These are phyloP conservation scores for Ulvella scutata DNA, from an alignment of 139 green algal genomes.

Conservation along the genomic window DNA sequence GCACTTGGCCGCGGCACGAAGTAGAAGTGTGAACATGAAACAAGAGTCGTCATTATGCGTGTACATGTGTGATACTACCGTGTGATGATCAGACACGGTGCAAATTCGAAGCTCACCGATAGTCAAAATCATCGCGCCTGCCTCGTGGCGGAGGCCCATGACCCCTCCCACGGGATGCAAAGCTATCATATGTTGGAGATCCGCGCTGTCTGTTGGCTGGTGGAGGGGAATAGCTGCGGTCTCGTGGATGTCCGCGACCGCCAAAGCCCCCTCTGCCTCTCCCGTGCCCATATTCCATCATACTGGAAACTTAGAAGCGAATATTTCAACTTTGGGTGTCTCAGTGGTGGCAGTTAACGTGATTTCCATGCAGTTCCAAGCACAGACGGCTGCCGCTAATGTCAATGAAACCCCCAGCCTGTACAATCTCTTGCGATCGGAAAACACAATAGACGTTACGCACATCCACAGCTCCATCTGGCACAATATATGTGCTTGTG, in stretches of 20 bases:
- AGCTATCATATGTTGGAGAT: not conserved
- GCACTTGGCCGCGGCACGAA: not conserved
- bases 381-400: no score
- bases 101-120: not conserved
- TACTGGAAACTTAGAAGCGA: no score
- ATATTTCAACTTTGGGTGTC: no score
- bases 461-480: no score
- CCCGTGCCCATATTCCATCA: not conserved
- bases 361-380: no score
- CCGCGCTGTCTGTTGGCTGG: not conserved
- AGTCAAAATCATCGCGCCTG: not conserved
- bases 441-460: no score
- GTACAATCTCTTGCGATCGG: no score
- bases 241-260: not conserved
- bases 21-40: not conserved
- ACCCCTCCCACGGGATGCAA: not conserved
- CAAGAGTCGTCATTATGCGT: not conserved
- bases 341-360: no score
- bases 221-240: not conserved
- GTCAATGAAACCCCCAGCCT: no score
- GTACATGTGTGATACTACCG: not conserved
- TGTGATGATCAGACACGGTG: not conserved
- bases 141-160: not conserved
- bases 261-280: not conserved
- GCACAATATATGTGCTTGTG: no score